Conservation (phyloP, 257 asterid genomes). For the Jaltomata sinuosa region DNA sequence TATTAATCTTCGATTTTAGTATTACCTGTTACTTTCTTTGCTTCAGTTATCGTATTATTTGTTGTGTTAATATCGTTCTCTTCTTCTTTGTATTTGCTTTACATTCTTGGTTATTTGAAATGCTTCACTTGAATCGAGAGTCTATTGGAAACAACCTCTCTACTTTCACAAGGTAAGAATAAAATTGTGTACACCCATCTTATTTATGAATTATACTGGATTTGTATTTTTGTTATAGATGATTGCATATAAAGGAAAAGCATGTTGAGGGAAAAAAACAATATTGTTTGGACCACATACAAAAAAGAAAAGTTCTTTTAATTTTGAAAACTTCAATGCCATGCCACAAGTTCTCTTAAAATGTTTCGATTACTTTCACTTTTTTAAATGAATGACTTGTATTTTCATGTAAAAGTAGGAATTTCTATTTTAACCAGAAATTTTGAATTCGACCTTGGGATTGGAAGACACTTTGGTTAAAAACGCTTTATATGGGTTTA, state of each 20-base stretch:
- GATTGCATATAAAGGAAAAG: background rate
- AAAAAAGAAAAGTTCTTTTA: background rate
- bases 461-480: fast-evolving
- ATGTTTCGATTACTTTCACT: background rate
- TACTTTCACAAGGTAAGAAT: too few species aligned
- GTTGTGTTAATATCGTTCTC: too few species aligned
- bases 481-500: background rate
- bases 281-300: background rate
- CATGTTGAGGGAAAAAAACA: background rate
- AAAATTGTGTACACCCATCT: too few species aligned
- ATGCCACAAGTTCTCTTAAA: background rate
- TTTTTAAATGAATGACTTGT: background rate
- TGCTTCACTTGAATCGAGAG: too few species aligned
- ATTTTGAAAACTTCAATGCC: background rate
- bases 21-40: too few species aligned
- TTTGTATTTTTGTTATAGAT: too few species aligned
- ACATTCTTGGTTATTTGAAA: too few species aligned
- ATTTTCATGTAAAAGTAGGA: background rate
- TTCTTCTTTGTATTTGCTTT: too few species aligned
- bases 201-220: too few species aligned
- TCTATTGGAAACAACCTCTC: too few species aligned
- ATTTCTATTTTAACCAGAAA: background rate
- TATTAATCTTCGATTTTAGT: too few species aligned
- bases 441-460: background rate
- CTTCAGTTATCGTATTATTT: too few species aligned